Conservation (phyloP, 768 basidiomycete genomes). For the Mycena amicta region DNA sequence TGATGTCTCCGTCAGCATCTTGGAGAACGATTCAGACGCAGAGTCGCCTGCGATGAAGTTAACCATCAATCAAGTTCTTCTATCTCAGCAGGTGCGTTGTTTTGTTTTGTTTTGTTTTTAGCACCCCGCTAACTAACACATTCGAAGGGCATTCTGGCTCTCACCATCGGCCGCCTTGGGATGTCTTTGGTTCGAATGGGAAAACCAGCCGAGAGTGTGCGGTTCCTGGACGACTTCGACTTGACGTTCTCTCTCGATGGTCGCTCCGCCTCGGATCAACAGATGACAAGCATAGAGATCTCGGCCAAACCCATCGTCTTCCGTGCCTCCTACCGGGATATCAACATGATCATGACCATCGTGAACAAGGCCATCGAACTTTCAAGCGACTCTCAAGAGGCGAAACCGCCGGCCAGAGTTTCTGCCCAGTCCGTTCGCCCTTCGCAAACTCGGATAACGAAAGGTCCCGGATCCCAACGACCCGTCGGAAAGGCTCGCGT, state of each 20-base stretch:
- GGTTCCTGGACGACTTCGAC: conserved; percentile 93
- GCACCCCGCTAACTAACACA: background rate
- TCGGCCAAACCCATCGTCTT: conserved; percentile 82
- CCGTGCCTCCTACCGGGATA: conserved; percentile 94
- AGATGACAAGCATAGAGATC: conserved; percentile 85
- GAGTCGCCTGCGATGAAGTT: conserved; percentile 87
- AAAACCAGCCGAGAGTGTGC: conserved; percentile 74
- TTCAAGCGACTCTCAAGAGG: conserved; percentile 53
- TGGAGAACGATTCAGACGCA: conserved; percentile 80
- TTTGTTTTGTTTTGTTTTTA: background rate
- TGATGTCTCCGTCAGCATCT: conserved; percentile 83
- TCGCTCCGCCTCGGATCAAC: conserved; percentile 67
- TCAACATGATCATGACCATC: conserved; percentile 84
- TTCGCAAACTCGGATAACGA: conserved; percentile 19
- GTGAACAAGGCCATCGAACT: conserved; percentile 84
- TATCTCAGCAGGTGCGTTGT: conserved; percentile 82
- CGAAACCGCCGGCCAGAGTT: conserved; percentile 12
- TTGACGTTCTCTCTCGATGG: conserved; percentile 86
- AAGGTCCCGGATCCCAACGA: conserved; percentile 19
- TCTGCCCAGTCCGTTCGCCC: conserved; percentile 17
- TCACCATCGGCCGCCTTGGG: conserved; percentile 80
- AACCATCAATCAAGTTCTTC: conserved; percentile 77
- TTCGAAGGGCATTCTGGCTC: conserved; percentile 71
- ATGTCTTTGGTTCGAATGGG: conserved; percentile 96
- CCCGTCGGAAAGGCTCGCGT: conserved; percentile 45